A percentile compares a stretch with the other conserved stretches of the same genome.
Conservation (phyloP, 176 grass and related monocot genomes). For the Avena atlantica region DNA sequence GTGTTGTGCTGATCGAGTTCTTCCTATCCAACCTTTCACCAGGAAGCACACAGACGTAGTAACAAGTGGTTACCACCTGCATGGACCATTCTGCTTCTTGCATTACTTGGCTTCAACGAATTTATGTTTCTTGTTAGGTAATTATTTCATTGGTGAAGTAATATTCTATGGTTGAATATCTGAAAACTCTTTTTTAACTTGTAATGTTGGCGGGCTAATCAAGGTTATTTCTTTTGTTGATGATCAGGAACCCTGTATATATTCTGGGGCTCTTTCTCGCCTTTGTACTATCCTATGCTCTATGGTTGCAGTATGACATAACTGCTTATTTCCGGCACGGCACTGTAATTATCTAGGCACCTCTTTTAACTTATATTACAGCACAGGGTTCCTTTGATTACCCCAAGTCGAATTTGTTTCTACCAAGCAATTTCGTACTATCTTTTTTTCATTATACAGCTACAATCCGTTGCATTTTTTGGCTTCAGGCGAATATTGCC, state of each 20-base stretch:
- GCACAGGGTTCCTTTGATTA: neutral
- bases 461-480: neutral
- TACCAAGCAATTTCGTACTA: neutral
- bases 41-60: constrained; percentile 72
- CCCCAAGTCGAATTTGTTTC: neutral
- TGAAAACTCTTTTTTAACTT: constrained; percentile 13
- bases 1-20: constrained; percentile 5
- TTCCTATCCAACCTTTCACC: neutral
- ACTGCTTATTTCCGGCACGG: constrained; percentile 69
- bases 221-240: constrained; percentile 22
- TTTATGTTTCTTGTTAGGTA: constrained; percentile 88
- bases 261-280: constrained; percentile 62
- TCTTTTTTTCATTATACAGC: neutral
- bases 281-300: constrained; percentile 64
- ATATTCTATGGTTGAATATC: constrained; percentile 13
- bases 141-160: constrained; percentile 9
- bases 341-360: constrained; percentile 46
- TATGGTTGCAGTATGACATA: constrained; percentile 71
- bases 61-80: constrained; percentile 67
- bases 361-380: neutral
- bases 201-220: neutral
- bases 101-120: constrained; percentile 82
- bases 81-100: constrained; percentile 74
- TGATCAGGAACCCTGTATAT: constrained; percentile 86
- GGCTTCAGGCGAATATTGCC: neutral